Base-by-base conservation (phyloP, 2,329 filamentous ascomycete genomes). In the Arthrobotrys sinensis region DNA sequence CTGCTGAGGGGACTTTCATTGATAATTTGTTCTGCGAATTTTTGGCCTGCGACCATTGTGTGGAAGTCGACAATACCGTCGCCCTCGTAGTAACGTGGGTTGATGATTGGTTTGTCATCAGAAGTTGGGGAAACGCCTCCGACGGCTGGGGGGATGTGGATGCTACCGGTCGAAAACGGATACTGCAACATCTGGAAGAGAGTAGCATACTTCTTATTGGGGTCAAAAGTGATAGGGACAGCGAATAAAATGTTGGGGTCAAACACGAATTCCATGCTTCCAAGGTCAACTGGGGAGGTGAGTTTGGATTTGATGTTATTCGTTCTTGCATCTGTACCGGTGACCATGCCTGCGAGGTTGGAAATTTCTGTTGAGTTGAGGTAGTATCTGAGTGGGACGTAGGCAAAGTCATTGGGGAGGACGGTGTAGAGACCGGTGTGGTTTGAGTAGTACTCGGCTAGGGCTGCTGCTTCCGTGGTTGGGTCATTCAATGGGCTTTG, bases 161-260 rank as follows among this genome's bases (percentile, higher is more conserved):
- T 84, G 1, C 83, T 86, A 0, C 88, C 88, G 1, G 84, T 83
- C 0, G 86, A 86, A 38, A 87, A 87, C 0, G 88, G 87, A 80
- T 88, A 88, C 77, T 88, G 87, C 1, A 88, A 82, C 73, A 88
- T 86, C 71, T 86, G 85, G 0, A 88, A 80, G 82, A 88, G 84
- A 1, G 85, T 87, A 6, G 83, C 86, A 67, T 88, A 87, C 69
- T 85, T 85, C 76, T 86, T 87, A 1, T 81, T 83, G 0, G 52
- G 82, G 69, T 79, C 83, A 55, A 65, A 83, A 71, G 50, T 40
- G 73, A 45, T 80, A 57, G 81, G 86, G 82, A 80, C 82, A 62
- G 86, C 82, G 72, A 83, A 87, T 83, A 85, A 86, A 68, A 87
- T 86, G 4, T 86, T 87, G 0, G 86, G 82, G 43, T 87, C 86